Evolutionary conservation across 108 stramenopile species (phyloP), one percentile per base, ranked within the genome.

Genomic region (Ochromonas danica): DNA sequence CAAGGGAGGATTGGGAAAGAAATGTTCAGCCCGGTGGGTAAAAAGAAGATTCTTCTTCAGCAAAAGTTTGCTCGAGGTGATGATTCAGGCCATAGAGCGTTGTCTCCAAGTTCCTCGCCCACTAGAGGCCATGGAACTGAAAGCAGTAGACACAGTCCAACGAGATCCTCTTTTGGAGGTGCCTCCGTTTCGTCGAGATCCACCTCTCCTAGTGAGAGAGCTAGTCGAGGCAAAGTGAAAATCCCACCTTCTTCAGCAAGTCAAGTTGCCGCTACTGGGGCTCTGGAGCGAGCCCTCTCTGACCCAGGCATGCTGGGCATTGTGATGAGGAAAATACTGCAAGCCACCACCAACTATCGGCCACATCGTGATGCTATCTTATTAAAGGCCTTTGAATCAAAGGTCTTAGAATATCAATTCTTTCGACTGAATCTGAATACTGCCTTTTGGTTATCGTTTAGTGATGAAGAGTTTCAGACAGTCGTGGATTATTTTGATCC

Each of bases 11-110:
- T n/a, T n/a, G n/a, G n/a, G n/a, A n/a, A n/a, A n/a, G n/a, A 60
- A 42, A 75, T 75, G 72, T 75, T 75, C 51, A 35, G 14, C 3
- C 72, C 72, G 3, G 38, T 75, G 43, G 72, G 72, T 33, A 75
- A 75, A 36, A 75, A 75, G 72, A 75, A 75, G 41, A 30, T 75
- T 3, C 51, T 75, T 6, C 45, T 75, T 36, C 45, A 75, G 28
- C 17, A 30, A 6, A 75, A 75, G 51, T 60, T 45, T 42, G 72
- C 14, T 31, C 67, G 17, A 22, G n/a, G n/a, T n/a, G n/a, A n/a
- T n/a, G n/a, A n/a, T n/a, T n/a, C 14, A 40, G 22, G 22, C 6
- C 36, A 14, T 70, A 6, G 14, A 40, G 43, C 36, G 51, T 6
- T 14, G 10, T 17, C 31, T 41, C 40, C 10, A 75, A 38, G 10